Evolutionary conservation across 2,329 filamentous ascomycete genomes (phyloP).

Genomic region (Pyricularia pennisetigena): DNA sequence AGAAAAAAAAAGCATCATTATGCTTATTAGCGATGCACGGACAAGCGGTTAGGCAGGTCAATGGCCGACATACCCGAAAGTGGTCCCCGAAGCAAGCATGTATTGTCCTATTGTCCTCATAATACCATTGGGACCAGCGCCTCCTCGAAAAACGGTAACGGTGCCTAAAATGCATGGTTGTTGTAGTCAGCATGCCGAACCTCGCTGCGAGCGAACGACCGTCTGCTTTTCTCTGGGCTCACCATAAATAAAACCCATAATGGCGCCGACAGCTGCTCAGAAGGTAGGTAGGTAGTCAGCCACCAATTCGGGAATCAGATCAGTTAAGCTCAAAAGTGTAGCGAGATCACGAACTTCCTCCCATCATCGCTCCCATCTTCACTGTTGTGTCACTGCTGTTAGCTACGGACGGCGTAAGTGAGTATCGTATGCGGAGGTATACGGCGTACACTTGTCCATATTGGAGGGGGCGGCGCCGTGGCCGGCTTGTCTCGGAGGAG

Average conservation of each 20-base stretch:
- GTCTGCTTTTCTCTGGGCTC: conserved; percentile 15
- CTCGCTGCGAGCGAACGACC: background rate
- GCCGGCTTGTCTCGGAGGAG: conserved; percentile 18
- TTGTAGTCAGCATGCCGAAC: background rate
- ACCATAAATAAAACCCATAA: conserved; percentile 98
- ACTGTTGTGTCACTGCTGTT: conserved; percentile 40
- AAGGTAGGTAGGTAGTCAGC: background rate
- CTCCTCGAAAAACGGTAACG: conserved; percentile 91
- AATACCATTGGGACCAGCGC: conserved; percentile 85
- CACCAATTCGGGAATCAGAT: background rate
- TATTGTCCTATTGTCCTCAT: conserved; percentile 93
- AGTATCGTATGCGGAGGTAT: conserved; percentile 6
- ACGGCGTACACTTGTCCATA: conserved; percentile 41
- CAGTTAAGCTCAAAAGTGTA: background rate
- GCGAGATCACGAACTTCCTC: conserved; percentile 68
- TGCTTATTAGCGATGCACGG: background rate
- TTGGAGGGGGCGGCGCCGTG: conserved; percentile 33
- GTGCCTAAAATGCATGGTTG: conserved; percentile 47
- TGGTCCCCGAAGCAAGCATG: conserved; percentile 90
- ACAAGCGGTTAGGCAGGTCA: background rate
- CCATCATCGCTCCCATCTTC: conserved; percentile 99
- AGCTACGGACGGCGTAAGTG: conserved; percentile 11
- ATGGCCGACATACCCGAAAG: conserved; percentile 65
- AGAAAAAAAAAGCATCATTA: background rate
- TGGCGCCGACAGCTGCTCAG: conserved; percentile 72